These are phyloP conservation scores for Bipolaris oryzae DNA, from an alignment of 2,329 filamentous ascomycete genomes.

Conservation along the genomic window DNA sequence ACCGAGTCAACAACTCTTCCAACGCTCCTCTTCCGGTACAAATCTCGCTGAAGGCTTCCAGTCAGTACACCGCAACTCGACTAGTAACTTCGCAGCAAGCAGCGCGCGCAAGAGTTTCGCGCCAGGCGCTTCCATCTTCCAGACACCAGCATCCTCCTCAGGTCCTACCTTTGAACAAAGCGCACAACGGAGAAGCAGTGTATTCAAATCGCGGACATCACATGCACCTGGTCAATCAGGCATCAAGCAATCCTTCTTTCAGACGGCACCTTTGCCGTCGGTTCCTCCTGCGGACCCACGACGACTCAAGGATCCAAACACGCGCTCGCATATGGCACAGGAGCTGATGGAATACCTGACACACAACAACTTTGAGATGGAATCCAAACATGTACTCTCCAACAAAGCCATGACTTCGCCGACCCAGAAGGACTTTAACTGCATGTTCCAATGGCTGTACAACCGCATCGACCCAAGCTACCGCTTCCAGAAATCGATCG, in stretches of 20 bases:
- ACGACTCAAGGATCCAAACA: slow-evolving; percentile 79
- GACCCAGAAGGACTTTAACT: slow-evolving; percentile 97
- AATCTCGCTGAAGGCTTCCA: slow-evolving; percentile 83
- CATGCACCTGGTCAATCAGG: slow-evolving; percentile 70
- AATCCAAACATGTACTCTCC: slow-evolving; percentile 93
- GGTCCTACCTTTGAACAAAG: slow-evolving; percentile 61
- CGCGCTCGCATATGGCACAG: slow-evolving; percentile 81
- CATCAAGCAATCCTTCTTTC: slow-evolving; percentile 90
- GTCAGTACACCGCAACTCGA: slow-evolving; percentile 83
- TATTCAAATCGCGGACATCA: slow-evolving; percentile 61
- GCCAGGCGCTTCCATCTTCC: slow-evolving; percentile 58
- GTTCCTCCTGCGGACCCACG: slow-evolving; percentile 86
- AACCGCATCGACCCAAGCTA: slow-evolving; percentile 94
- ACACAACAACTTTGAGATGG: slow-evolving; percentile 94
- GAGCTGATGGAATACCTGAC: slow-evolving; percentile 91
- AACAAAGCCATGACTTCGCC: slow-evolving; percentile 91
- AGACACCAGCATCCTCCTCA: slow-evolving; percentile 53
- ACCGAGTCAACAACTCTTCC: slow-evolving; percentile 85
- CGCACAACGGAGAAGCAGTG: slow-evolving; percentile 75
- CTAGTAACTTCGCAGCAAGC: slow-evolving; percentile 66
- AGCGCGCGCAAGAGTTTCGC: slow-evolving; percentile 74
- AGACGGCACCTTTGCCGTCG: slow-evolving; percentile 79
- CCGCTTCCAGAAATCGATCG: slow-evolving; percentile 90
- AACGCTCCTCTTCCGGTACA: slow-evolving; percentile 80
- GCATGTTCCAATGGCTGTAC: slow-evolving; percentile 98